A percentile compares a stretch with the other conserved stretches of the same genome.
phyloP scores from a whole-genome alignment of 768 basidiomycete species.

The Mycena filopes region DNA sequence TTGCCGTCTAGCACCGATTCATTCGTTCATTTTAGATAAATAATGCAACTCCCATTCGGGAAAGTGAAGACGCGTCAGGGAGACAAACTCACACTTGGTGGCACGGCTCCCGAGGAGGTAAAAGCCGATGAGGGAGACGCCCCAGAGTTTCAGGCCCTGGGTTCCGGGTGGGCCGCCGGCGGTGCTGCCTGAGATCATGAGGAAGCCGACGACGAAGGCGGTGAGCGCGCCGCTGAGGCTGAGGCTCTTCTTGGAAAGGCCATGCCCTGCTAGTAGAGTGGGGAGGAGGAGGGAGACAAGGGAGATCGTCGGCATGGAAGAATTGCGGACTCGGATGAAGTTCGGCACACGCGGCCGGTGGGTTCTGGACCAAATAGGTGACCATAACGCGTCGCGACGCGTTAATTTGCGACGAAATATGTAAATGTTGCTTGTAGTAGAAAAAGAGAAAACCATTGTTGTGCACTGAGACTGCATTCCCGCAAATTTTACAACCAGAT shows the following conservation, averaged over 20 bases:
- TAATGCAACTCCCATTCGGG: too few species aligned
- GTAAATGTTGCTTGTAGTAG: too few species aligned
- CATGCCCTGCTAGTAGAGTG: conserved; percentile 70
- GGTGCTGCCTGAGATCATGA: conserved; percentile 74
- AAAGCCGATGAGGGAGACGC: conserved; percentile 75
- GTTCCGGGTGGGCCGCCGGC: conserved; percentile 47
- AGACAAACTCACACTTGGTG: conserved; percentile 72
- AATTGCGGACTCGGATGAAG: too few species aligned
- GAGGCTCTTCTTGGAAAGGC: conserved; percentile 77
- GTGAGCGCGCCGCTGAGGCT: conserved; percentile 80
- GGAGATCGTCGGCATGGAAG: conserved; percentile 33
- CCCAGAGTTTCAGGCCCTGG: conserved; percentile 51
- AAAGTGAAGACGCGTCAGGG: background rate
- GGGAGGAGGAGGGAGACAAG: conserved; percentile 59
- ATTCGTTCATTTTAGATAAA: too few species aligned
- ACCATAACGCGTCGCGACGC: too few species aligned
- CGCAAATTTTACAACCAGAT: too few species aligned
- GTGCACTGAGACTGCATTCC: too few species aligned
- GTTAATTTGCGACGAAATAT: too few species aligned
- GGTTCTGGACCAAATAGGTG: too few species aligned
- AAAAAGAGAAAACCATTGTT: too few species aligned
- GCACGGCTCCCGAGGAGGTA: conserved; percentile 86
- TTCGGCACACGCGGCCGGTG: too few species aligned
- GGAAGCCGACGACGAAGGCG: conserved; percentile 81
- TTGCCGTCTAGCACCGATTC: conserved; percentile 78